Evolutionary conservation across 805 yeast genomes (phyloP).

Genomic region (Candida silvatica): DNA sequence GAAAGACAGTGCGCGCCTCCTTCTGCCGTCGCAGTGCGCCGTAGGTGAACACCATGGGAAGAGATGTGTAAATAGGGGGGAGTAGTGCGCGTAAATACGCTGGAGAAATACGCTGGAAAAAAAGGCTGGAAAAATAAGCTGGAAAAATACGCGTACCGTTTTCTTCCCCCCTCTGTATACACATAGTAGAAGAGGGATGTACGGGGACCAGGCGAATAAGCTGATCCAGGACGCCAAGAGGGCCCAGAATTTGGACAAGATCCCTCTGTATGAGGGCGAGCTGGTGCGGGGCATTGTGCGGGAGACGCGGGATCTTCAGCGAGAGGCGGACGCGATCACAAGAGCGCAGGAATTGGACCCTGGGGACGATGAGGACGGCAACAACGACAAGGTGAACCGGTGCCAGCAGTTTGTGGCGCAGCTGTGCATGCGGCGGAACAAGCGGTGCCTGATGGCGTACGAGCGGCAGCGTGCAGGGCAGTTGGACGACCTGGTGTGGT

Average conservation of each 20-base stretch:
- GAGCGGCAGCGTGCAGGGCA: slow-evolving; percentile 62
- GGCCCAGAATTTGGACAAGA: slow-evolving; percentile 49
- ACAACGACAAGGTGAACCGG: slow-evolving; percentile 39
- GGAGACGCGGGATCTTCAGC: slow-evolving; percentile 60
- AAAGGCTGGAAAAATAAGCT: no score
- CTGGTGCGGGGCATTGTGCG: slow-evolving; percentile 58
- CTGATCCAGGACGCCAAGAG: slow-evolving; percentile 82
- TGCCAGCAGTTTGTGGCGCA: slow-evolving; percentile 64
- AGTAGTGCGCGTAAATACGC: no score
- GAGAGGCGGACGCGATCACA: slow-evolving; percentile 34
- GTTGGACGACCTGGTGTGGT: slow-evolving; percentile 67
- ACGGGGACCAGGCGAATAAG: slow-evolving; percentile 81
- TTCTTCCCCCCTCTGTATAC: background rate
- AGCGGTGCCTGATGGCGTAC: slow-evolving; percentile 82
- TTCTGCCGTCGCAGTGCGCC: background rate
- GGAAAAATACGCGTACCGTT: background rate
- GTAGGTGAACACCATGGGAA: background rate
- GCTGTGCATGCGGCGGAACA: slow-evolving; percentile 77
- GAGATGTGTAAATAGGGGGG: no score
- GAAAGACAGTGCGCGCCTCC: background rate
- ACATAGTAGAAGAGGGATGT: slow-evolving; percentile 39
- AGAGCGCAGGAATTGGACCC: no score
- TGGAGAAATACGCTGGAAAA: no score
- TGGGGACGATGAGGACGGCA: slow-evolving; percentile 25
- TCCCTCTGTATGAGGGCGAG: slow-evolving; percentile 69